Evolutionary conservation across 1,139 yeast species (phyloP).

Genomic region (Kodamaea sp.): DNA sequence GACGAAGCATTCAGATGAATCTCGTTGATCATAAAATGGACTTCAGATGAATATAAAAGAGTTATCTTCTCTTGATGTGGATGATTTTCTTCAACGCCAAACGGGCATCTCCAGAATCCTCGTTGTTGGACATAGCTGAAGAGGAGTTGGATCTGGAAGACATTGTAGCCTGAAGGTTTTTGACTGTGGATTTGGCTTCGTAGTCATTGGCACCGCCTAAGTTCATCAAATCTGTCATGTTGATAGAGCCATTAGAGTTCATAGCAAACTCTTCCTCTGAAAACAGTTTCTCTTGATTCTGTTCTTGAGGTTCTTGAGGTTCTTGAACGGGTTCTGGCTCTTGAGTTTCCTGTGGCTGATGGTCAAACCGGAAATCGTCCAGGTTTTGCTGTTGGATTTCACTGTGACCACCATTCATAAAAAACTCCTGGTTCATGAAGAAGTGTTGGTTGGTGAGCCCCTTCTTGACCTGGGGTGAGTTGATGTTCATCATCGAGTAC

Average conservation of each 20-base stretch:
- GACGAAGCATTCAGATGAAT: slow-evolving; percentile 9
- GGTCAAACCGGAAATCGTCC: slow-evolving; percentile 7
- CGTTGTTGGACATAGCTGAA: slow-evolving; percentile 13
- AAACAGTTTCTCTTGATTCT: slow-evolving; percentile 7
- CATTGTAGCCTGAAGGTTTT: slow-evolving; percentile 2
- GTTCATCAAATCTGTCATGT: slow-evolving; percentile 24
- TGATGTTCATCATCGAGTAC: slow-evolving; percentile 40
- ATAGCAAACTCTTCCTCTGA: background rate
- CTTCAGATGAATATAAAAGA: no score
- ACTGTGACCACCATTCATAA: slow-evolving; percentile 13
- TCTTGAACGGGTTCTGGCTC: slow-evolving; percentile 5
- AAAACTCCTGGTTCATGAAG: slow-evolving; percentile 35
- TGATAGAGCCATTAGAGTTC: slow-evolving; percentile 14
- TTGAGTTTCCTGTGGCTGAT: slow-evolving; percentile 3
- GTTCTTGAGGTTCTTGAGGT: slow-evolving; percentile 1
- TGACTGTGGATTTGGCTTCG: slow-evolving; percentile 2
- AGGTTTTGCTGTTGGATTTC: slow-evolving; percentile 5
- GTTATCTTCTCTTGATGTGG: slow-evolving; percentile 30
- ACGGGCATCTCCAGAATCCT: slow-evolving; percentile 45
- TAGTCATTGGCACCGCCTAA: slow-evolving; percentile 8
- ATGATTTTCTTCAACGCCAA: slow-evolving; percentile 44
- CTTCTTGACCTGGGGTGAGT: slow-evolving; percentile 35
- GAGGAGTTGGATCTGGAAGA: background rate
- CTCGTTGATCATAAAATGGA: slow-evolving; percentile 9
- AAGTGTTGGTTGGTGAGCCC: slow-evolving; percentile 17